A percentile compares a stretch with the other conserved stretches of the same genome.
phyloP scores from a whole-genome alignment of 257 asterid species.

The Eucommia ulmoides region DNA sequence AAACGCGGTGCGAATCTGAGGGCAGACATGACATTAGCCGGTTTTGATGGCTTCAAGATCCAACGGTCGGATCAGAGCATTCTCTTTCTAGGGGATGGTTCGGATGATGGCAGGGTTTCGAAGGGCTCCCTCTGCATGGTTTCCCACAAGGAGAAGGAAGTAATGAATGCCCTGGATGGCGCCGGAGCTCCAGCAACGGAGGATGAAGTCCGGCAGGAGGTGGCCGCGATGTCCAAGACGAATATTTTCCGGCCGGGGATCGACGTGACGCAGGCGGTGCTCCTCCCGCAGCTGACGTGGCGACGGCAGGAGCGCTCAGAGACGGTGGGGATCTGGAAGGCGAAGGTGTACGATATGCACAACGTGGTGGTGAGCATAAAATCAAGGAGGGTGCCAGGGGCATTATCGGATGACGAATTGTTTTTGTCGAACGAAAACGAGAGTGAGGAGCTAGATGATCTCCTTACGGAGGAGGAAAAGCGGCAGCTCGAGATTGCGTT shows the following conservation, averaged over 20 bases:
- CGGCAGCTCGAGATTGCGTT: slow-evolving; percentile 88
- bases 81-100: slow-evolving; percentile 94
- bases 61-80: slow-evolving; percentile 93
- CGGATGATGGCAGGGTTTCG: slow-evolving; percentile 77
- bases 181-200: slow-evolving; percentile 88
- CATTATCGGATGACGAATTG: slow-evolving; percentile 86
- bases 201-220: slow-evolving; percentile 78
- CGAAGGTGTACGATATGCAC: slow-evolving; percentile 94
- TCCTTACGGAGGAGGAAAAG: slow-evolving; percentile 83
- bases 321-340: slow-evolving; percentile 78
- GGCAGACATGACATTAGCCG: slow-evolving; percentile 97
- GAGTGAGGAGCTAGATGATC: slow-evolving; percentile 56
- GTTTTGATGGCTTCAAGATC: slow-evolving; percentile 85
- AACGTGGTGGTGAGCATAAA: slow-evolving; percentile 89
- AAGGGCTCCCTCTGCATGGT: slow-evolving; percentile 82
- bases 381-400: slow-evolving; percentile 92
- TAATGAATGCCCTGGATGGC: slow-evolving; percentile 93
- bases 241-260: slow-evolving; percentile 93
- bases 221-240: slow-evolving; percentile 84
- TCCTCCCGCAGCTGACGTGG: slow-evolving; percentile 86
- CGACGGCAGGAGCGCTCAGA: slow-evolving; percentile 77
- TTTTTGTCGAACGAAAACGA: slow-evolving; percentile 70
- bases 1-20: slow-evolving; percentile 88
- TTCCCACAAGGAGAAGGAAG: slow-evolving; percentile 81
- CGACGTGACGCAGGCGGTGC: slow-evolving; percentile 89